phyloP scores from a whole-genome alignment of 768 basidiomycete species.

The Lentinula boryana region DNA sequence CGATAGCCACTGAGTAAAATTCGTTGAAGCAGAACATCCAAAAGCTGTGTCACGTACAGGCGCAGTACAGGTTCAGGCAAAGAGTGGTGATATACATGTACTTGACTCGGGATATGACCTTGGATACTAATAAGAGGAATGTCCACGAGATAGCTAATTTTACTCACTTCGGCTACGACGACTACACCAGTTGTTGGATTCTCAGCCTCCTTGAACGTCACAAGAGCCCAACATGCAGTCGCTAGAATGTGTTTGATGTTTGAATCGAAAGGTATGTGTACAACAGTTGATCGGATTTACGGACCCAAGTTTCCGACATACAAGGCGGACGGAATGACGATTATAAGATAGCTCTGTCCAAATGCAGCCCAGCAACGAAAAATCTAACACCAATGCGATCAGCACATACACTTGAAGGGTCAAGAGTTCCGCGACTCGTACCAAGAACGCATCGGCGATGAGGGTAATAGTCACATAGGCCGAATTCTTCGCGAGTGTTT shows the following conservation, averaged over 20 bases:
- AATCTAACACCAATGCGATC: background rate
- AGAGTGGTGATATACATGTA: constrained; percentile 3
- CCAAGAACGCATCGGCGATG: constrained; percentile 5
- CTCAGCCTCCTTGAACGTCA: constrained; percentile 1
- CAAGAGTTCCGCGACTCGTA: background rate
- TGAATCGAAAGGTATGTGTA: background rate
- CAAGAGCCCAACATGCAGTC: constrained; percentile 2
- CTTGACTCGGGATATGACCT: constrained; percentile 3
- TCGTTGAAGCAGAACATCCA: background rate
- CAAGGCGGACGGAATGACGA: background rate
- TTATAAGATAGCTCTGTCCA: background rate
- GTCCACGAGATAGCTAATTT: background rate
- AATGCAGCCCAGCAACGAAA: constrained; percentile 5
- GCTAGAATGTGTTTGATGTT: background rate
- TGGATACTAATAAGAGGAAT: background rate
- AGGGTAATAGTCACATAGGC: constrained; percentile 7
- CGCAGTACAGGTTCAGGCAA: constrained; percentile 1
- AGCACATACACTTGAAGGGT: background rate
- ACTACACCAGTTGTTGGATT: background rate
- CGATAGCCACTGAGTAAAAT: background rate
- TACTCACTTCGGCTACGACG: background rate
- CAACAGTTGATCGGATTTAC: background rate
- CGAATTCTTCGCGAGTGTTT: constrained; percentile 6
- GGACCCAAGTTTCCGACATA: constrained; percentile 3
- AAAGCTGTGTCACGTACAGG: background rate